A percentile compares a stretch with the other conserved stretches of the same genome.
Conservation (phyloP, 345 rosid genomes). For the Populus tremula region DNA sequence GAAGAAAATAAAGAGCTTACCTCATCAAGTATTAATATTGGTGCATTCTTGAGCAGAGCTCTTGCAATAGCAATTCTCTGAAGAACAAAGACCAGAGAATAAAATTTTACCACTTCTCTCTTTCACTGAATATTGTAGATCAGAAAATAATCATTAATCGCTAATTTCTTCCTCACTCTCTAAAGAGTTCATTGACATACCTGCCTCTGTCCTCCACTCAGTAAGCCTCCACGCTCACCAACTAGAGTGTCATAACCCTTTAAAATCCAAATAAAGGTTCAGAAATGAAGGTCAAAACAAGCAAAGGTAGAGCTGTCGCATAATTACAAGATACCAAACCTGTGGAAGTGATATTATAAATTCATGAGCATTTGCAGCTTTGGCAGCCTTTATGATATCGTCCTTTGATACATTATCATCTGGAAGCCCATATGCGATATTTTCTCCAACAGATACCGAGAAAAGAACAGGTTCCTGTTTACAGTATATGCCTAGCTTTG, state of each 20-base stretch:
- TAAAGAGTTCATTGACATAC: conserved; percentile 29
- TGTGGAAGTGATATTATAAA: conserved; percentile 90
- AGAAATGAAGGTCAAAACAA: conserved; percentile 12
- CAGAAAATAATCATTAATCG: background rate
- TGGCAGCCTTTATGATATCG: conserved; percentile 85
- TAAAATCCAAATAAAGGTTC: conserved; percentile 21
- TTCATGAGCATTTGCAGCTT: conserved; percentile 96
- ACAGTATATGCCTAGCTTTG: background rate
- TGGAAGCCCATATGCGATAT: conserved; percentile 96
- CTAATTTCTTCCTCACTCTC: background rate
- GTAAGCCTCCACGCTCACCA: conserved; percentile 89
- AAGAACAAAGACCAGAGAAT: conserved; percentile 15
- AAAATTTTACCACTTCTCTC: conserved; percentile 2
- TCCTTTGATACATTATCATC: conserved; percentile 83
- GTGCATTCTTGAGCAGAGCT: conserved; percentile 83
- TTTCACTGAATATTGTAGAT: background rate
- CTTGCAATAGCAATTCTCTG: conserved; percentile 95
- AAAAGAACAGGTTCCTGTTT: conserved; percentile 92
- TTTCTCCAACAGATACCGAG: conserved; percentile 87
- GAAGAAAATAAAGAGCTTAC: conserved; percentile 30
- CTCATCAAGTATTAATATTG: conserved; percentile 84
- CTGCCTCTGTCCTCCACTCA: conserved; percentile 98
- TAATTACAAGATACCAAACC: conserved; percentile 38
- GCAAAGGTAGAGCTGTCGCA: conserved; percentile 10
- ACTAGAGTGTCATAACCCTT: conserved; percentile 92